A percentile compares a stretch with the other conserved stretches of the same genome.
phyloP scores from a whole-genome alignment of 2,329 filamentous ascomycete genomes.

The Botrytis tulipae region DNA sequence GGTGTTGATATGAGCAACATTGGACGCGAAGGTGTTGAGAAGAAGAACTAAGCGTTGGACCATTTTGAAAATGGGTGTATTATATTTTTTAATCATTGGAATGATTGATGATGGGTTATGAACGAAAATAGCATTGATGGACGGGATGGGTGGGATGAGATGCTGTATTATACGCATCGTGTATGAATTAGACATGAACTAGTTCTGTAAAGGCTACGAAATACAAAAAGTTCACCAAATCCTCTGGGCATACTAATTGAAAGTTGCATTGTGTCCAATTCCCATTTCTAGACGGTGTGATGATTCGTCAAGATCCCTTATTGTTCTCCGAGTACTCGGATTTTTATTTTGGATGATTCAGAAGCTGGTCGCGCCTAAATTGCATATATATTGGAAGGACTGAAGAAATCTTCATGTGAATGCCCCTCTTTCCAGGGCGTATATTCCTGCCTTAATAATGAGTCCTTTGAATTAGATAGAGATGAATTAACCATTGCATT shows the following conservation, averaged over 20 bases:
- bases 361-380: not conserved
- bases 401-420: not conserved
- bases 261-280: not conserved
- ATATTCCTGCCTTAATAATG: too few relatives aligned
- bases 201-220: not conserved
- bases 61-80: not conserved
- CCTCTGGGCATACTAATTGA: too few relatives aligned
- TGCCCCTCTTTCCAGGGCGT: not conserved
- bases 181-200: not conserved
- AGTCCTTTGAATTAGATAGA: not conserved
- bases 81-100: not conserved
- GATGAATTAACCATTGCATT: not conserved
- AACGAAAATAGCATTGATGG: not conserved
- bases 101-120: constrained; percentile 14
- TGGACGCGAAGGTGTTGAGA: constrained; percentile 62
- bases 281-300: not conserved
- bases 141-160: not conserved
- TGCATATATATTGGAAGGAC: not conserved
- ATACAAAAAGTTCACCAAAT: not conserved
- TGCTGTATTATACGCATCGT: not conserved
- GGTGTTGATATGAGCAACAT: constrained; percentile 57
- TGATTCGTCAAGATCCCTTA: not conserved
- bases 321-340: not conserved
- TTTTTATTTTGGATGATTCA: not conserved
- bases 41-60: constrained; percentile 24